Conservation (phyloP, 2,329 filamentous ascomycete species). For the Teratosphaeria gauchensis region DNA sequence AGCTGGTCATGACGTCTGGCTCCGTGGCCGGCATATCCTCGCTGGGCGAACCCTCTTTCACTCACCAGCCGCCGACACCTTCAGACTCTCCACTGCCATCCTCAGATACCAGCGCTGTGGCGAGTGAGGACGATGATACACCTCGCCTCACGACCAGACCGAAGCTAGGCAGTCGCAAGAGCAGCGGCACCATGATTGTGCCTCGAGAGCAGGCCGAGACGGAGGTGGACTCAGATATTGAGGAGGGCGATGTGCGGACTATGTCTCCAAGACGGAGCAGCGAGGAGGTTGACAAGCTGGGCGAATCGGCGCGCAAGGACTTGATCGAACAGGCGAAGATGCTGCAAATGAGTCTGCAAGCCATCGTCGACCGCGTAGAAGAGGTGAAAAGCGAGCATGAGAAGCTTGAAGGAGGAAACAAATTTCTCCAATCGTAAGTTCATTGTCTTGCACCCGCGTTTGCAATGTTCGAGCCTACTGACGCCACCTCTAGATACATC, state of each 20-base stretch:
- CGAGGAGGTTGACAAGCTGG: constrained; percentile 80
- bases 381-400: constrained; percentile 90
- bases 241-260: constrained; percentile 77
- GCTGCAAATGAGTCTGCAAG: constrained; percentile 79
- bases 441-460: background rate
- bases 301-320: constrained; percentile 64
- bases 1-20: background rate
- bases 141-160: constrained; percentile 41
- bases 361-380: constrained; percentile 87
- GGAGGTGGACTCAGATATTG: constrained; percentile 59
- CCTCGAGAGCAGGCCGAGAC: constrained; percentile 49
- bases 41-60: constrained; percentile 14
- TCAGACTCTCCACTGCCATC: constrained; percentile 12
- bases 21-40: constrained; percentile 8
- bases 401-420: constrained; percentile 94
- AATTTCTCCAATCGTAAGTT: constrained; percentile 66
- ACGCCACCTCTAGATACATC: constrained; percentile 61
- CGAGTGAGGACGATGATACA: constrained; percentile 23
- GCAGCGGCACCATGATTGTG: constrained; percentile 71
- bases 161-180: constrained; percentile 60
- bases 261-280: constrained; percentile 92
- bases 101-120: constrained; percentile 21
- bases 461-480: constrained; percentile 1
- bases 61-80: constrained; percentile 3
- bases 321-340: constrained; percentile 70